A percentile compares a stretch with the other conserved stretches of the same genome.
Evolutionary conservation across 257 asterid genomes (phyloP).

Genomic region (Scutellaria minor): DNA sequence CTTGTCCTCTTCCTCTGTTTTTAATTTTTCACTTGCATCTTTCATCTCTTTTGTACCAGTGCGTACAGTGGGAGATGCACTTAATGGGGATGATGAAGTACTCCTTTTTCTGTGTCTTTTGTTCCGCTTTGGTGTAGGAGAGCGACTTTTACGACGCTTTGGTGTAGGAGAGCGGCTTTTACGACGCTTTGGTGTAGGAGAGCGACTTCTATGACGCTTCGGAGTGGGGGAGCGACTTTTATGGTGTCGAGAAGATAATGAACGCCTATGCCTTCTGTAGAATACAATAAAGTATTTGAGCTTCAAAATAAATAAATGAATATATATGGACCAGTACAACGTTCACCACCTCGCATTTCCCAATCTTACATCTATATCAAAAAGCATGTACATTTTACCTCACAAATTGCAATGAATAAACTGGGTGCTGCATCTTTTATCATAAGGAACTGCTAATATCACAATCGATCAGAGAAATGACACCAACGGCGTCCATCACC

Average conservation of each 20-base stretch:
- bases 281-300: slow-evolving; percentile 56
- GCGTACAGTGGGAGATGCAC: slow-evolving; percentile 59
- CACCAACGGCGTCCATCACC: slow-evolving; percentile 93
- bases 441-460: slow-evolving; percentile 88
- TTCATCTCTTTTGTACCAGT: slow-evolving; percentile 64
- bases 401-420: slow-evolving; percentile 86
- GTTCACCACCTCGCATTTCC: slow-evolving; percentile 43
- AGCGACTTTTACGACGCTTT: slow-evolving; percentile 76
- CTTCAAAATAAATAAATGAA: slow-evolving; percentile 38
- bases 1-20: slow-evolving; percentile 78
- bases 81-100: slow-evolving; percentile 51
- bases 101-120: slow-evolving; percentile 72
- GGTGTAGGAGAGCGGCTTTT: slow-evolving; percentile 77
- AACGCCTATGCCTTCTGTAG: slow-evolving; percentile 83
- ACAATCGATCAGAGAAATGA: slow-evolving; percentile 82
- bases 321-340: slow-evolving; percentile 29
- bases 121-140: slow-evolving; percentile 66
- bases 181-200: slow-evolving; percentile 65
- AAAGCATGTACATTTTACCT: slow-evolving; percentile 86
- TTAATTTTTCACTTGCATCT: slow-evolving; percentile 70
- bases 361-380: slow-evolving; percentile 51
- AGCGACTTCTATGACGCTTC: slow-evolving; percentile 72
- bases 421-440: slow-evolving; percentile 92
- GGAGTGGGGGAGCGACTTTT: slow-evolving; percentile 77
- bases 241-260: slow-evolving; percentile 67